Conservation (phyloP, 148 eudicot genomes). For the Vaccinium macrocarpon region DNA sequence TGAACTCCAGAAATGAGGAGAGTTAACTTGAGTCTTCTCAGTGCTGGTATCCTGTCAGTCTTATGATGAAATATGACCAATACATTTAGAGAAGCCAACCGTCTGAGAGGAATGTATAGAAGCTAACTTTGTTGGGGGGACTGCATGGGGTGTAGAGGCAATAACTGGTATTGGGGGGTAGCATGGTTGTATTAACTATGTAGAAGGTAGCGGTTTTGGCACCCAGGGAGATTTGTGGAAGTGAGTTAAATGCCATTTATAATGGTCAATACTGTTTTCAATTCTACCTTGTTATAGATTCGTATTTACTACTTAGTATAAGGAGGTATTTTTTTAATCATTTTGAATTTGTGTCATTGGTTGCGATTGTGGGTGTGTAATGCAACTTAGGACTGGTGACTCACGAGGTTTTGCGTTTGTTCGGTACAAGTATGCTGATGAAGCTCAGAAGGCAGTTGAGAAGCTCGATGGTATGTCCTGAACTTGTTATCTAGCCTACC, state of each 20-base stretch:
- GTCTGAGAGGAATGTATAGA: neutral
- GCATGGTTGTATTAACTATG: neutral
- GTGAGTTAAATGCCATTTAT: neutral
- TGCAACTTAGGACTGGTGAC: conserved; percentile 71
- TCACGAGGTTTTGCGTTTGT: conserved; percentile 98
- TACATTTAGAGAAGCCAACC: neutral
- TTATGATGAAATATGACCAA: neutral
- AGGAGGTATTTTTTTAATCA: neutral
- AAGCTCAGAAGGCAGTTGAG: conserved; percentile 87
- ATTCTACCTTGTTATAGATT: neutral
- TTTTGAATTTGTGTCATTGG: neutral
- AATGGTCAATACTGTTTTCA: neutral
- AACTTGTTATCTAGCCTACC: neutral
- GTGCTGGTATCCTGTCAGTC: neutral
- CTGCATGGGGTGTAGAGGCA: neutral
- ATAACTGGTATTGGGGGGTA: neutral
- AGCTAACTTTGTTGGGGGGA: neutral
- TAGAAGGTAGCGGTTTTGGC: neutral
- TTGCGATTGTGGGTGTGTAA: neutral
- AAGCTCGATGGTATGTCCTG: conserved; percentile 68
- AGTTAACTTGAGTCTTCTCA: neutral
- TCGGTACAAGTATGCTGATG: conserved; percentile 85
- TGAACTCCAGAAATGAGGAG: neutral
- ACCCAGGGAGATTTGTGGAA: neutral
- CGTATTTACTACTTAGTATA: neutral